Evolutionary conservation across 495 filamentous ascomycete genomes (phyloP).

Genomic region (Tuber aestivum): DNA sequence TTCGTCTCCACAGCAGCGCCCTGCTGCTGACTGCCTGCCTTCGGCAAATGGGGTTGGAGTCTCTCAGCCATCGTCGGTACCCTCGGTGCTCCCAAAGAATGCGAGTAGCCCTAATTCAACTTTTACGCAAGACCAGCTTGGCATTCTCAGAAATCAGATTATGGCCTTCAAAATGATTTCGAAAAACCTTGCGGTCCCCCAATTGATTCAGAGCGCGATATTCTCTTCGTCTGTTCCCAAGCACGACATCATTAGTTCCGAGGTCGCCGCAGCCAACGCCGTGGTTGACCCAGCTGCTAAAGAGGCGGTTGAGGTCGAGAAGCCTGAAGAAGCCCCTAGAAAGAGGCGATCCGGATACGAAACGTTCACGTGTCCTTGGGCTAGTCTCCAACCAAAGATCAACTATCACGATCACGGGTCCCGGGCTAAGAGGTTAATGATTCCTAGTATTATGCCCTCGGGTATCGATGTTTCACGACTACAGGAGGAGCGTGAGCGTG

Average conservation of each 20-base stretch:
- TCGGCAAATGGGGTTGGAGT: constrained; percentile 25
- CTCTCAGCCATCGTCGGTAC: constrained; percentile 13
- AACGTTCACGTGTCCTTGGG: constrained; percentile 41
- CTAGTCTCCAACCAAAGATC: constrained; percentile 47
- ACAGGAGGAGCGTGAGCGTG: constrained; percentile 75
- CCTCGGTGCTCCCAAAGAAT: constrained; percentile 14
- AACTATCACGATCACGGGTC: constrained; percentile 70
- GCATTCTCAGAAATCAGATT: constrained; percentile 41
- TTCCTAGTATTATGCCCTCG: constrained; percentile 79
- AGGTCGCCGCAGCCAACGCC: constrained; percentile 29
- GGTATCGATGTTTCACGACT: constrained; percentile 80
- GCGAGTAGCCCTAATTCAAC: constrained; percentile 34
- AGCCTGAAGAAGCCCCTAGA: constrained; percentile 46
- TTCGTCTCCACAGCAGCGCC: constrained; percentile 29
- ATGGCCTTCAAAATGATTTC: constrained; percentile 44
- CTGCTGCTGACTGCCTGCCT: constrained; percentile 12
- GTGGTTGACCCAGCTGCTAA: constrained; percentile 48
- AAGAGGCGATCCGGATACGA: constrained; percentile 44
- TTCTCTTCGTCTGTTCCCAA: constrained; percentile 37
- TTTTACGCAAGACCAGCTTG: constrained; percentile 41
- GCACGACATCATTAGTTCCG: constrained; percentile 42
- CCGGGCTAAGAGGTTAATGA: constrained; percentile 64
- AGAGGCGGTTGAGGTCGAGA: constrained; percentile 67
- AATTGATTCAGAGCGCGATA: constrained; percentile 39
- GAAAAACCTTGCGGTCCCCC: constrained; percentile 41